phyloP scores from a whole-genome alignment of 1,284 basidiomycete genomes.

The Pterulicium gracile region DNA sequence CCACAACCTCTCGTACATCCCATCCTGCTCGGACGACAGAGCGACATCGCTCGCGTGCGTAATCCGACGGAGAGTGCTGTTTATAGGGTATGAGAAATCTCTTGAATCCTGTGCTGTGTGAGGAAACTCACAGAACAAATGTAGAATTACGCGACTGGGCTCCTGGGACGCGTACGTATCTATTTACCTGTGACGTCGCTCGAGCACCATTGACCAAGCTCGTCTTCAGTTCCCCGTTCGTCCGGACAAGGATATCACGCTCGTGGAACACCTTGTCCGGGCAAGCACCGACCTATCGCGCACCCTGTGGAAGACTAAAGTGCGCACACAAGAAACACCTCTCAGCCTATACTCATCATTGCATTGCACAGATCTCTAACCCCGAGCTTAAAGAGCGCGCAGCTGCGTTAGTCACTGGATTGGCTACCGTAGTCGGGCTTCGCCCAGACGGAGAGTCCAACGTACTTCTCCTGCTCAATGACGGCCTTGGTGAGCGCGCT shows the following conservation, averaged over 20 bases:
- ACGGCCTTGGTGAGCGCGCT: slow-evolving; percentile 47
- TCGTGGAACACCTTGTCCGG: slow-evolving; percentile 56
- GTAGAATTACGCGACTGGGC: slow-evolving; percentile 65
- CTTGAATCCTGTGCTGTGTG: too few species aligned
- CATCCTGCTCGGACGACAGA: slow-evolving; percentile 71
- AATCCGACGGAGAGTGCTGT: slow-evolving; percentile 67
- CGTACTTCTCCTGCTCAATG: slow-evolving; percentile 63
- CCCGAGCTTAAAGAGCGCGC: slow-evolving; percentile 51
- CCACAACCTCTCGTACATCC: slow-evolving; percentile 76
- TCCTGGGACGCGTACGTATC: slow-evolving; percentile 56
- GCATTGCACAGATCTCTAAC: slow-evolving; percentile 50
- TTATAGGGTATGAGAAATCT: slow-evolving; percentile 38
- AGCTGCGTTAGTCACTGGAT: slow-evolving; percentile 56
- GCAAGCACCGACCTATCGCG: slow-evolving; percentile 53
- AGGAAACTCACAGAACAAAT: neutral
- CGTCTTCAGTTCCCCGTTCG: slow-evolving; percentile 53
- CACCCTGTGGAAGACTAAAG: slow-evolving; percentile 70
- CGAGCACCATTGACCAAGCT: too few species aligned
- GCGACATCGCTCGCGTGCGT: slow-evolving; percentile 69
- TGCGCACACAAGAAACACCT: slow-evolving; percentile 16
- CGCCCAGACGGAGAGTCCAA: slow-evolving; percentile 46
- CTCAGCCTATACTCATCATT: neutral
- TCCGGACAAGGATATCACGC: slow-evolving; percentile 57
- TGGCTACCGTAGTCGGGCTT: slow-evolving; percentile 47
- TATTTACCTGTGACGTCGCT: neutral